Evolutionary conservation across 805 yeast genomes (phyloP).

Genomic region (Middelhovenomyces tepae): DNA sequence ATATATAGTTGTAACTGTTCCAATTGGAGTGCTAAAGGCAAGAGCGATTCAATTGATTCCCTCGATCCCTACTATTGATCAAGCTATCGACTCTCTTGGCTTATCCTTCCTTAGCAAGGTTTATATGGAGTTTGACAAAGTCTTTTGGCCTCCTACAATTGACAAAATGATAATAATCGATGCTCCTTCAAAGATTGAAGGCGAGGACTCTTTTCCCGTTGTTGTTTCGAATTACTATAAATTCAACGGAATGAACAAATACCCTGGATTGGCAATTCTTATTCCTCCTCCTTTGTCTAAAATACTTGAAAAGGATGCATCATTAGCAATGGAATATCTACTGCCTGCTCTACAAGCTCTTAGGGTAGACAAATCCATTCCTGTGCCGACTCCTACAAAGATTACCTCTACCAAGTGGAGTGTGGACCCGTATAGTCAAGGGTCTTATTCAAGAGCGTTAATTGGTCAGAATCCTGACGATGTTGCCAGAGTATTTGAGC

Average conservation of each 20-base stretch:
- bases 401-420: conserved; percentile 55
- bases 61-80: no score
- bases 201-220: conserved; percentile 44
- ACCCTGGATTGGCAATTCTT: conserved; percentile 48
- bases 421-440: conserved; percentile 55
- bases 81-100: conserved; percentile 12
- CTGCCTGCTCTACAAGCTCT: conserved; percentile 19
- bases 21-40: no score
- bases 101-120: conserved; percentile 65
- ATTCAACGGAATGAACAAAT: conserved; percentile 28
- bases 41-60: no score
- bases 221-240: conserved; percentile 51
- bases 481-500: conserved; percentile 47
- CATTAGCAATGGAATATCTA: conserved; percentile 16
- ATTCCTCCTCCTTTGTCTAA: conserved; percentile 63
- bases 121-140: conserved; percentile 52
- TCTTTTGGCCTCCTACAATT: conserved; percentile 52
- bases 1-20: no score
- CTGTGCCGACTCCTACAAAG: conserved; percentile 31
- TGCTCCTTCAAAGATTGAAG: conserved; percentile 24
- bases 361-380: conserved; percentile 18
- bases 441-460: conserved; percentile 62
- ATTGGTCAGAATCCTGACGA: conserved; percentile 65
- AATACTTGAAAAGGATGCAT: conserved; percentile 40
- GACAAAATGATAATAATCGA: conserved; percentile 45